Base-by-base conservation (phyloP, 2,329 filamentous ascomycete genomes). In the Waltergamsia citrina region DNA sequence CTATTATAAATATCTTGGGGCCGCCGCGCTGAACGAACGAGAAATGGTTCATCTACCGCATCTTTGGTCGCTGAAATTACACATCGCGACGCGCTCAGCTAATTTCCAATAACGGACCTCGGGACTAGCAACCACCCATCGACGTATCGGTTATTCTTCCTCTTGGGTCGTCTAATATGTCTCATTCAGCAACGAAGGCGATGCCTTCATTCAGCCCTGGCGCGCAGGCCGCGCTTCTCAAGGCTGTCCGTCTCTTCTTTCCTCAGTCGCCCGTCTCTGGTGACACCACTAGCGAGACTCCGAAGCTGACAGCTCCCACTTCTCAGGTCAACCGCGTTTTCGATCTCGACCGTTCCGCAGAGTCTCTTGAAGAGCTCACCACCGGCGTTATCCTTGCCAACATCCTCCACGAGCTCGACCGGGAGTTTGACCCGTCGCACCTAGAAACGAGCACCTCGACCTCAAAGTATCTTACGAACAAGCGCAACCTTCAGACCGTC, bases 331-430 rank as follows among this genome's bases (percentile, higher is more conserved):
- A 57, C 33, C 45, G 51, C 41, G 49, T 66, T 7, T 71, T 69
- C 41, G 49, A 63, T 20, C 52, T 69, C 33, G 57, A 65, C 25
- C 50, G 58, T 24, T 55, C 60, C 40, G 63, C 64, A 48, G 63
- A 63, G 42, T 66, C 63, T n/a, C 56, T 71, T 33, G 60, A 67
- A 33, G 62, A 71, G 34, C 60, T 73, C 29, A 56, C 60, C 48
- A 73, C 77, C 42, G 72, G 71, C 35, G 53, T 67, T 38, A 52
- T 69, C 21, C 66, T 77, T 42, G 71, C 66, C 26, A 56, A 71
- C 41, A 63, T 77, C 30, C 65, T 78, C 38, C 63, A 71, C 49
- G 67, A 77, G 45, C 56, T 81, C 31, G 72, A 78, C 44, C 49
- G 64, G 22, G 59, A 66, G 39, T 81, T 77, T 47, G 66, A 73